A percentile compares a stretch with the other conserved stretches of the same genome.
phyloP scores from a whole-genome alignment of 2,329 filamentous ascomycete species.

The Pestalotiopsis fici region DNA sequence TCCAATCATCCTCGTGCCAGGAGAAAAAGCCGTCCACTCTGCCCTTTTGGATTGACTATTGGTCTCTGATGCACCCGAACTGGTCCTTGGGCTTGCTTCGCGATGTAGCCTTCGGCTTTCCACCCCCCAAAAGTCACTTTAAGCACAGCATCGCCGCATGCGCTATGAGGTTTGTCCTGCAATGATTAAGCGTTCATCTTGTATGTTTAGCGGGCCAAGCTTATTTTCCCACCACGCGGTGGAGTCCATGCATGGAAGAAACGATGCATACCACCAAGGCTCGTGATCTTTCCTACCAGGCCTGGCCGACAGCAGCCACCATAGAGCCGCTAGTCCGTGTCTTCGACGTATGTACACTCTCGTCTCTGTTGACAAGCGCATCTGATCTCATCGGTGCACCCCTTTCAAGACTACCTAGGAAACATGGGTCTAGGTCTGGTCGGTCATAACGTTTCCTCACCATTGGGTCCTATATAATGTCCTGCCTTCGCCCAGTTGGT shows the following conservation, averaged over 20 bases:
- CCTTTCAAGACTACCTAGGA: background rate
- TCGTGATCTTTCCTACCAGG: conserved; percentile 1
- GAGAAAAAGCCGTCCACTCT: background rate
- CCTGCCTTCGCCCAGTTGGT: background rate
- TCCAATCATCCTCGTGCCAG: background rate
- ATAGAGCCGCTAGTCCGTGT: background rate
- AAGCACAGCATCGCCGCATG: conserved; percentile 2
- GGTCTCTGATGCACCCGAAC: conserved; percentile 4
- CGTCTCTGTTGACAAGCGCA: background rate
- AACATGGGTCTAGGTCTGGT: conserved; percentile 4
- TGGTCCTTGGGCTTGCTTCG: background rate
- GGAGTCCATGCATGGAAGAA: background rate
- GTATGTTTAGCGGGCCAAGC: conserved; percentile 4
- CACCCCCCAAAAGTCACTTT: background rate
- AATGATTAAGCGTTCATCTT: conserved; percentile 3
- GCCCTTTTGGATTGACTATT: background rate
- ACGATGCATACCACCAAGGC: background rate
- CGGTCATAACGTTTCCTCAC: background rate
- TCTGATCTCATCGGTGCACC: conserved; percentile 6
- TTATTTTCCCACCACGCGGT: conserved; percentile 1
- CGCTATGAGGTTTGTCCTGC: background rate
- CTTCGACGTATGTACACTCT: background rate
- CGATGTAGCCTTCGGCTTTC: background rate
- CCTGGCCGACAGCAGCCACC: background rate
- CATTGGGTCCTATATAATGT: conserved; percentile 3